Conservation (phyloP, 2,329 filamentous ascomycete species). For the Volutella citrinella region DNA sequence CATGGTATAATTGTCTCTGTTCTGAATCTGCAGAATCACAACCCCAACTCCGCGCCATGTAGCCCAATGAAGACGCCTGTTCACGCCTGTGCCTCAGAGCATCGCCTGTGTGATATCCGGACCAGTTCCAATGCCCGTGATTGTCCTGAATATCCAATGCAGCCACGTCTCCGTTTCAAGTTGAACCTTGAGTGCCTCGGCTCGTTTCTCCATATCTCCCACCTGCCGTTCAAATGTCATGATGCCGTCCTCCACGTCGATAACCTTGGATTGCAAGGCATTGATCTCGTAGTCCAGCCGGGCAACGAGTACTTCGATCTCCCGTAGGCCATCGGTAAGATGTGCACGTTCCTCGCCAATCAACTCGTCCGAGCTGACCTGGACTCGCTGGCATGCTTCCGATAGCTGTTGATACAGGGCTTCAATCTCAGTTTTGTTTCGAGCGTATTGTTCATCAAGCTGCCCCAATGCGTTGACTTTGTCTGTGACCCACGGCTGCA, state of each 20-base stretch:
- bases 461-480: slow-evolving; percentile 55
- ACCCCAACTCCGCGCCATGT: slow-evolving; percentile 17
- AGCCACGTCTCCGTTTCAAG: slow-evolving; percentile 64
- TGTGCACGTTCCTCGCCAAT: slow-evolving; percentile 66
- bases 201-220: slow-evolving; percentile 63
- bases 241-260: slow-evolving; percentile 83
- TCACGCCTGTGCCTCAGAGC: slow-evolving; percentile 13
- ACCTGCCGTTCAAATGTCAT: slow-evolving; percentile 77
- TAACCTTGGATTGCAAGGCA: slow-evolving; percentile 72
- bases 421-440: slow-evolving; percentile 64
- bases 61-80: slow-evolving; percentile 6
- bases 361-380: slow-evolving; percentile 65
- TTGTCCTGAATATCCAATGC: slow-evolving; percentile 60
- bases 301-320: slow-evolving; percentile 76
- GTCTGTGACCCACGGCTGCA: slow-evolving; percentile 59
- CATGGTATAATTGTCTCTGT: slow-evolving; percentile 7
- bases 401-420: slow-evolving; percentile 65
- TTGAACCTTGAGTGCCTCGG: slow-evolving; percentile 59
- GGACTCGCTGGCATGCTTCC: slow-evolving; percentile 67
- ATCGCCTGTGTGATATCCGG: slow-evolving; percentile 47
- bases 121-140: slow-evolving; percentile 59
- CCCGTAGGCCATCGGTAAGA: slow-evolving; percentile 69
- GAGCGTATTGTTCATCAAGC: slow-evolving; percentile 60
- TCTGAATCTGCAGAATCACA: slow-evolving; percentile 1
- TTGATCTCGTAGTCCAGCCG: slow-evolving; percentile 92